Base-by-base conservation (phyloP, 805 yeast species). In the Millerago galiae region DNA sequence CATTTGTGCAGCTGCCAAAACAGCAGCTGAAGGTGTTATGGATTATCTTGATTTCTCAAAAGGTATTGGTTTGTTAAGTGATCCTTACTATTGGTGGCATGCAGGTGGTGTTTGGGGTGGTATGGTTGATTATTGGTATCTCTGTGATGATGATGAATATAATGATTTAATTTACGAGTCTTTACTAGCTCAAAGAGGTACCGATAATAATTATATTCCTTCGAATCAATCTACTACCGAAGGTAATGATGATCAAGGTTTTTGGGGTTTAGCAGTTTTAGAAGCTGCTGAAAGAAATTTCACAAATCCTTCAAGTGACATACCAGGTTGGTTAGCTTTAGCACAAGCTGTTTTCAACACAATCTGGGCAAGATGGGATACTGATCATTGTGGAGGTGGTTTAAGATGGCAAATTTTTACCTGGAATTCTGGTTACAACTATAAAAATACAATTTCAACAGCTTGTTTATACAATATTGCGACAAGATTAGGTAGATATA, bases 11-110 rank as follows among this genome's bases (percentile, higher is more conserved):
- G 87, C 80, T 4, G 72, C 83, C 1, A 66, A 77, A 1, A 59
- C 81, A 29, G 65, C 83, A 13, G 72, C 77, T 11, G 63, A 65
- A 12, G 93, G 93, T 57, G 65, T 81, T 47, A 60, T 83, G 58
- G 85, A 81, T 63, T 84, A 84, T 59, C 82, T 83, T 58, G 84
- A 81, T 63, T 84, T 84, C 60, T 83, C 82, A 55, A 79, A 75
- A 53, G 93, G 91, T 34, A 49, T 83, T 17, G 95, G 91, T 29
- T 74, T 77, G 83, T 81, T 84, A 55, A 70, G 76, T 24, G 56
- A 70, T 50, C 93, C 93, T 1, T 84, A 84, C 65, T 84, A 83
- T 65, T 89, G 93, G 89, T 86, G 95, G 95, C 83, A 86, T 62
- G 90, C 95, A 26, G 95, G 95, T 59, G 95, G 87, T 55, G 95